phyloP scores from a whole-genome alignment of 768 basidiomycete genomes.

The Russula vinacea region DNA sequence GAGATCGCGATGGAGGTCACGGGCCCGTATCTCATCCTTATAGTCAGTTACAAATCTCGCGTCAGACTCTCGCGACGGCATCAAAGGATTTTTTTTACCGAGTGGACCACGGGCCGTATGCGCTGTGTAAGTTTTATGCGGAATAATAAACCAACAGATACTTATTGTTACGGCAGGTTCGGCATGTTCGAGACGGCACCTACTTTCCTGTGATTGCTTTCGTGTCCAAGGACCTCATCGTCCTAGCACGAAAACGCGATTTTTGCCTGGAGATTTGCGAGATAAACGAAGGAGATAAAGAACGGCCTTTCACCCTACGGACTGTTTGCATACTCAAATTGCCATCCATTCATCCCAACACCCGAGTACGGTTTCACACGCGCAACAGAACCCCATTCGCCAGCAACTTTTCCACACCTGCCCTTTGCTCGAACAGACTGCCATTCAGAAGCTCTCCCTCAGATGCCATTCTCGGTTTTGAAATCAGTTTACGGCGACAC shows the following conservation, averaged over 20 bases:
- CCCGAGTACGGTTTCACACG: constrained; percentile 16
- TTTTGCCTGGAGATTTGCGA: constrained; percentile 23
- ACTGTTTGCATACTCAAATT: constrained; percentile 21
- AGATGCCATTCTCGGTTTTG: constrained; percentile 21
- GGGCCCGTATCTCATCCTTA: constrained; percentile 17
- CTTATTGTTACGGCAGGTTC: constrained; percentile 13
- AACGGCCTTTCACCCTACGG: neutral
- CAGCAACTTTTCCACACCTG: neutral
- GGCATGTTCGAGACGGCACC: constrained; percentile 17
- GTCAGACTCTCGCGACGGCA: constrained; percentile 14
- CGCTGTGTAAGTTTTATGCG: constrained; percentile 15
- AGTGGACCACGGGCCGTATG: constrained; percentile 17
- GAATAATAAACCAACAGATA: neutral
- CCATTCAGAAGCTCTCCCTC: constrained; percentile 20
- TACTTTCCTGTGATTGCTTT: constrained; percentile 22
- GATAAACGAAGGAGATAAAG: neutral
- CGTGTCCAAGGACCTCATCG: constrained; percentile 20
- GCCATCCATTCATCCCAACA: constrained; percentile 6
- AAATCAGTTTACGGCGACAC: constrained; percentile 16
- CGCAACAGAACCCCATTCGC: constrained; percentile 19
- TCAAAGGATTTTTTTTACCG: constrained; percentile 17
- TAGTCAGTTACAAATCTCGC: constrained; percentile 19
- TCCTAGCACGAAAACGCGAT: constrained; percentile 21
- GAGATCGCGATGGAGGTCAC: constrained; percentile 23
- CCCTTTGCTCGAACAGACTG: constrained; percentile 9